A percentile compares a stretch with the other conserved stretches of the same genome.
These are phyloP conservation scores for Alloteropsis semialata DNA, from an alignment of 176 grass and related monocot species.

Conservation along the genomic window DNA sequence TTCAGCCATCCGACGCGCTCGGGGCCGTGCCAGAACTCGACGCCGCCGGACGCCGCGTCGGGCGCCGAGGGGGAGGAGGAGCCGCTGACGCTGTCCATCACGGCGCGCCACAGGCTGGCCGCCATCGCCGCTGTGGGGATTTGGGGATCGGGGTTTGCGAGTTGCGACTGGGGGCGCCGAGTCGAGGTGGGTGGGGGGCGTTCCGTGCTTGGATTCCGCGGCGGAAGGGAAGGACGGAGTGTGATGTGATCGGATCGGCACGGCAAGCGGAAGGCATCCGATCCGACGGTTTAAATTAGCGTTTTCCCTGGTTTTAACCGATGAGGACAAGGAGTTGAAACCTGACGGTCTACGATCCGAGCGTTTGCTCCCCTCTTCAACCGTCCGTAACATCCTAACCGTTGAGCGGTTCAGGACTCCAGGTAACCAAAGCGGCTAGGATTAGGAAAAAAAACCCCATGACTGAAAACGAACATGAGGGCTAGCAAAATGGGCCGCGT, in stretches of 20 bases:
- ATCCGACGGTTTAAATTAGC: neutral
- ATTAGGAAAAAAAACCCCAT: no score
- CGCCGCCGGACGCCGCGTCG: conserved; percentile 41
- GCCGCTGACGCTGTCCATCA: conserved; percentile 33
- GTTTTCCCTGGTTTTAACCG: neutral
- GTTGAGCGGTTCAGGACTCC: neutral
- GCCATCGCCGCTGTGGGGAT: conserved; percentile 41
- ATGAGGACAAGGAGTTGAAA: neutral
- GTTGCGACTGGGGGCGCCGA: neutral
- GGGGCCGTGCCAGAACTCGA: conserved; percentile 86
- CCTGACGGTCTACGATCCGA: conserved; percentile 4
- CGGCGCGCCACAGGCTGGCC: conserved; percentile 69
- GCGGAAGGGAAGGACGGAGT: no score
- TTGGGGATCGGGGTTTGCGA: neutral
- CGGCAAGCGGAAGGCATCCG: no score
- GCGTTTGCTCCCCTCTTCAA: neutral
- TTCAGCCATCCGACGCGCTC: conserved; percentile 83
- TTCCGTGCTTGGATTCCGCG: neutral
- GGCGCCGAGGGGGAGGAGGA: conserved; percentile 8
- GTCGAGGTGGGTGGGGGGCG: neutral
- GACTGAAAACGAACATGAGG: no score
- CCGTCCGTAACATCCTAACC: neutral
- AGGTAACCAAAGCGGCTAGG: neutral
- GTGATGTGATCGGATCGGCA: no score
- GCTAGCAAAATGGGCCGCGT: no score